Percentiles rank a stretch among this genome's conserved stretches.
Conservation (phyloP, 805 yeast species). For the Wickerhamomyces queroliae region DNA sequence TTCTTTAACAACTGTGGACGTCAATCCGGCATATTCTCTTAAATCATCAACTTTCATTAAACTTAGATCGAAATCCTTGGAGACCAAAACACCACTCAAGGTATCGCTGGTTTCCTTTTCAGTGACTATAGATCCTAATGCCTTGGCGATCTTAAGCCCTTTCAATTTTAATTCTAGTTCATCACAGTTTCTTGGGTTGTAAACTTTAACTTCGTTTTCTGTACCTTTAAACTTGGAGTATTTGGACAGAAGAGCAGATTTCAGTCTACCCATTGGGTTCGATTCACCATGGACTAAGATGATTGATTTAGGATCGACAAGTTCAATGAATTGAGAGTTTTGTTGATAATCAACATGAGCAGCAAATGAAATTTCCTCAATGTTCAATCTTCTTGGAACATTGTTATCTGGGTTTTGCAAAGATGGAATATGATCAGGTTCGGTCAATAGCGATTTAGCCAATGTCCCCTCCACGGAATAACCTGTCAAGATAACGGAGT, state of each 20-base stretch:
- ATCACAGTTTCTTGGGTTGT: constrained; percentile 88
- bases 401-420: constrained; percentile 71
- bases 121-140: constrained; percentile 53
- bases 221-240: constrained; percentile 79
- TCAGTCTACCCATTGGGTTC: constrained; percentile 96
- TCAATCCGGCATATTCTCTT: constrained; percentile 80
- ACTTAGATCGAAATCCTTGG: constrained; percentile 84
- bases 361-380: constrained; percentile 97
- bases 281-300: constrained; percentile 96
- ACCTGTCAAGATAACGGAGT: constrained; percentile 86
- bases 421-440: constrained; percentile 88
- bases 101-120: constrained; percentile 35
- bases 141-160: constrained; percentile 80
- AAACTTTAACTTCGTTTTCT: constrained; percentile 84
- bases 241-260: constrained; percentile 85
- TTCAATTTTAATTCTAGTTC: constrained; percentile 70
- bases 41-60: constrained; percentile 81
- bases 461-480: constrained; percentile 97
- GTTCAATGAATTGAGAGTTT: constrained; percentile 84
- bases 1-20: constrained; percentile 80
- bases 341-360: constrained; percentile 98
- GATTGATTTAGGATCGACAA: constrained; percentile 77
- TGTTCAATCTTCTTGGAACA: constrained; percentile 79
- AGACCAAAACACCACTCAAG: constrained; percentile 81
- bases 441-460: constrained; percentile 86